Evolutionary conservation across 1,139 yeast species (phyloP).

Genomic region (Barnettozyma hawaiiensis): DNA sequence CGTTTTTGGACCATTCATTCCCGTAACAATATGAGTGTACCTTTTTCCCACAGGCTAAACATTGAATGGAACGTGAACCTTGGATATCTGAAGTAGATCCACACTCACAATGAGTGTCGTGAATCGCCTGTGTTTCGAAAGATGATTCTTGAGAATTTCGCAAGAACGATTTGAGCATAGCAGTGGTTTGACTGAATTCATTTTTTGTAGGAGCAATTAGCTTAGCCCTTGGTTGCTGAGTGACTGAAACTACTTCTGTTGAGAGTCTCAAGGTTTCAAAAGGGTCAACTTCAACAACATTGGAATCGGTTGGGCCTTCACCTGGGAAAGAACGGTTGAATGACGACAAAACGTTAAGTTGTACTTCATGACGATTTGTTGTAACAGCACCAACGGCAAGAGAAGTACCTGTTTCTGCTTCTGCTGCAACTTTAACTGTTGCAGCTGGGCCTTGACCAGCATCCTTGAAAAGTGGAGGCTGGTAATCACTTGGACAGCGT

Average conservation of each 20-base stretch:
- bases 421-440: slow-evolving; percentile 24
- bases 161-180: slow-evolving; percentile 26
- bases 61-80: slow-evolving; percentile 17
- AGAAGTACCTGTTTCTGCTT: slow-evolving; percentile 4
- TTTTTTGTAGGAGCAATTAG: slow-evolving; percentile 5
- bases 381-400: slow-evolving; percentile 15
- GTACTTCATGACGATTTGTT: slow-evolving; percentile 19
- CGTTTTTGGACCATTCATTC: slow-evolving; percentile 6
- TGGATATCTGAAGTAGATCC: slow-evolving; percentile 17
- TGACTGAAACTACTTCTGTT: not conserved
- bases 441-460: slow-evolving; percentile 33
- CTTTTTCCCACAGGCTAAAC: slow-evolving; percentile 25
- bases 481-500: slow-evolving; percentile 40
- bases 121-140: slow-evolving; percentile 29
- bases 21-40: slow-evolving; percentile 32
- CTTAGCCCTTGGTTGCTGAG: slow-evolving; percentile 6
- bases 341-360: slow-evolving; percentile 20
- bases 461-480: slow-evolving; percentile 44
- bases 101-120: slow-evolving; percentile 28
- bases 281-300: slow-evolving; percentile 27
- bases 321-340: slow-evolving; percentile 1
- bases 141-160: slow-evolving; percentile 22
- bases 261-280: slow-evolving; percentile 22
- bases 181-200: slow-evolving; percentile 30
- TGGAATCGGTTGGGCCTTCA: slow-evolving; percentile 4